Base-by-base conservation (phyloP, 441 rosid genomes). In the Lagerstroemia fauriei region DNA sequence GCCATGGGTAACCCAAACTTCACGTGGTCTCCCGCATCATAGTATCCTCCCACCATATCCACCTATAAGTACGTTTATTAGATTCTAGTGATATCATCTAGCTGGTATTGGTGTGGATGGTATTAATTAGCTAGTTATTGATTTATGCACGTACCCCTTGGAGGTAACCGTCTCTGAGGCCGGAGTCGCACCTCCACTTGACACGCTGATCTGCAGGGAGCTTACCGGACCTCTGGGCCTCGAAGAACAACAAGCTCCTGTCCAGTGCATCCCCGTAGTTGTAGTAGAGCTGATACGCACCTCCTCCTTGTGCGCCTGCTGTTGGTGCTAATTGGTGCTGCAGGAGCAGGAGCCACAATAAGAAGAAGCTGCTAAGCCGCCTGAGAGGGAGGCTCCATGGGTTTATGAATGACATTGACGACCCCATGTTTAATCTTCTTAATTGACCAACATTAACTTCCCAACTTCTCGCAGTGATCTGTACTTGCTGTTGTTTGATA, bases 1-100 rank as follows among this genome's bases (percentile, higher is more conserved):
- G 98, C 99, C 95, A 94, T 92, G 70, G 98, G 99, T 79, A 95
- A 83, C 56, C 99, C 97, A 75, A 94, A 95, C 88, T 95, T 95
- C 79, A 95, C 98, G 84, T 94, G 94, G 76, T 95, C 98, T 73
- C 98, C 99, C 50, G 96, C 98, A 82, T 95, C 99, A 66, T 93
- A 94, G 86, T 95, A 95, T 13, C 97, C 98, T 90, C 98, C 98
- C 16, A 87, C 93, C 90, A 95, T 83, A 75, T 94, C 86, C 89
- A 91, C 98, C 98, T n/a, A n/a, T n/a, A n/a, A n/a, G n/a, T 93
- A 87, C 87, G 84, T n/a, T 32, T 29, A 50, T 12, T 73, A 38
- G 8, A 61, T 61, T 61, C n/a, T 61, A 61, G 10, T 22, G 27
- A 25, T 7, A 9, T 61, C 11, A n/a, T 9, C 68, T n/a, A 61